Evolutionary conservation across 495 filamentous ascomycete species (phyloP), one percentile per base, ranked within the genome.

Genomic region (Aspergillus saccharolyticus): DNA sequence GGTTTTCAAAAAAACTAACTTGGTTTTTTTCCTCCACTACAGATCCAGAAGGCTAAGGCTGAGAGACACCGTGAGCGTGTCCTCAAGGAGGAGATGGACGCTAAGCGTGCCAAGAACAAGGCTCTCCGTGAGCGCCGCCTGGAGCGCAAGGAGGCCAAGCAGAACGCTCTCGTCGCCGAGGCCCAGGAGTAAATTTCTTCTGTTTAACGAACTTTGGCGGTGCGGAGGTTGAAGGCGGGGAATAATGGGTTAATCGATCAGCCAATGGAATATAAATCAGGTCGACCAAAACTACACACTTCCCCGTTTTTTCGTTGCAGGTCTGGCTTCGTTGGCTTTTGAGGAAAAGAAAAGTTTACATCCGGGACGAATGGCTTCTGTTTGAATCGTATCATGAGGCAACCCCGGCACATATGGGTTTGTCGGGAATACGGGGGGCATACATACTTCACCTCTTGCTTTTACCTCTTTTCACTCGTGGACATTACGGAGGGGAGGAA

Each of bases 1-100:
- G 25, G 4, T 30, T 6, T n/a, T n/a, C n/a, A n/a, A n/a, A 30
- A 39, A 42, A 47, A 59, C 70, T 73, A 66, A 74, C 59, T 48
- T 53, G 52, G 22, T 59, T 64, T 45, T 70, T 48, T 54, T 70
- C 63, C 9, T n/a, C 39, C 44, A 28, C 59, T 62, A 74, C 65
- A 98, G 94, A 96, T 99, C 80, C 94, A 99, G 85, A 94, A 89
- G 78, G 94, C 94, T 80, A 99, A 99, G 87, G 94, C 94, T 68
- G 94, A 99, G 88, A 91, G 93, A 81, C 82, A 83, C 58, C 95
- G 94, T 78, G 94, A 97, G 87, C 85, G 86, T 75, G 72, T 84
- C 64, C 82, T 97, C 74, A 94, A 96, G 89, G 91, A 97, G 72
- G 91, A 97, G 85, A 97, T 97, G 94, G 93, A 99, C 78, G 89